Conservation (phyloP, 176 grass and related monocot species). For the Rhynchospora pubera region DNA sequence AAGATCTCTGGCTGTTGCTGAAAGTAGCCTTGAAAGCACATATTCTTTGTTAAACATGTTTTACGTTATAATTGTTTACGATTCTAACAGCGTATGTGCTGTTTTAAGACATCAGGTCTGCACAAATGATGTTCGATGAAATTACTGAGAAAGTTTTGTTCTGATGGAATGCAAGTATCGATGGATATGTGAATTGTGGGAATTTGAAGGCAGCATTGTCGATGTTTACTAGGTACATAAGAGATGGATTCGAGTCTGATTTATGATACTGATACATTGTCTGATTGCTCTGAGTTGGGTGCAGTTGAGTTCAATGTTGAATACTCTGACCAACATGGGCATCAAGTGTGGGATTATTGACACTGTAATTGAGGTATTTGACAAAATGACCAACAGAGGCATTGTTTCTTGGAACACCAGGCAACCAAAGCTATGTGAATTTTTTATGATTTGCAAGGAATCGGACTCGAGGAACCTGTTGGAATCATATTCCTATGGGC, state of each 20-base stretch:
- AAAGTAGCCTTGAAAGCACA: constrained; percentile 17
- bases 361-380: constrained; percentile 39
- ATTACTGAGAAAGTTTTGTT: constrained; percentile 40
- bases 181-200: constrained; percentile 35
- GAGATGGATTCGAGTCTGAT: constrained; percentile 29
- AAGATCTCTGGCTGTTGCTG: constrained; percentile 10
- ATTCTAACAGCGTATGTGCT: constrained; percentile 26
- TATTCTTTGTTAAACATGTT: constrained; percentile 15
- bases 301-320: constrained; percentile 49
- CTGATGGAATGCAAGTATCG: constrained; percentile 57
- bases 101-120: constrained; percentile 21
- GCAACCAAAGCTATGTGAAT: constrained; percentile 40
- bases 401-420: constrained; percentile 61
- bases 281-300: constrained; percentile 37
- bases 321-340: constrained; percentile 66
- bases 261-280: constrained; percentile 42
- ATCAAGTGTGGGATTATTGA: constrained; percentile 44
- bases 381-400: constrained; percentile 36
- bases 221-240: constrained; percentile 48
- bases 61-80: constrained; percentile 15
- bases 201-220: constrained; percentile 29
- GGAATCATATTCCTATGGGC: constrained; percentile 39
- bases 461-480: constrained; percentile 26
- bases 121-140: constrained; percentile 33
- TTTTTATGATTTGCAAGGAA: constrained; percentile 23